A percentile compares a stretch with the other conserved stretches of the same genome.
Evolutionary conservation across 441 rosid species (phyloP).

Genomic region (Omphalea diandra): DNA sequence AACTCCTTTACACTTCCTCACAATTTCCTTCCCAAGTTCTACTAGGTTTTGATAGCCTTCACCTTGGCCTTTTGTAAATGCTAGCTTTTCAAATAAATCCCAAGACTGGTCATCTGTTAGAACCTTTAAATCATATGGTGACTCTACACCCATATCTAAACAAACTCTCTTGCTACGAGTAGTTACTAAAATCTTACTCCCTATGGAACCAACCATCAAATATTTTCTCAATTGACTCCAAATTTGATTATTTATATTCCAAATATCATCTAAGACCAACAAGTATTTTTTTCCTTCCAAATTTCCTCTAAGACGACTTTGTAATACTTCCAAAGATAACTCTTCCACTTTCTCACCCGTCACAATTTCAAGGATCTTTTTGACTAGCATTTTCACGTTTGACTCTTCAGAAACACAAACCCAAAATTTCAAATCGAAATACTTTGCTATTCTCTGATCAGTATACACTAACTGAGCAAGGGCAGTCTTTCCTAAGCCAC

Average conservation of each 20-base stretch:
- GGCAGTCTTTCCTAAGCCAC: slow-evolving; percentile 36
- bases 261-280: slow-evolving; percentile 32
- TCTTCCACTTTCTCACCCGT: not conserved
- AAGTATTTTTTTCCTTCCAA: slow-evolving; percentile 13
- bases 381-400: slow-evolving; percentile 1
- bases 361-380: not conserved
- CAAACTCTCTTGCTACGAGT: too few relatives aligned
- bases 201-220: slow-evolving; percentile 1
- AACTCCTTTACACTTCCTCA: slow-evolving; percentile 24
- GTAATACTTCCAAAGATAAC: slow-evolving; percentile 16
- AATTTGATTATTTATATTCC: slow-evolving; percentile 11
- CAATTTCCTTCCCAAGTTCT: slow-evolving; percentile 18
- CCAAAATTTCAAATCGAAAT: slow-evolving; percentile 20
- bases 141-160: not conserved
- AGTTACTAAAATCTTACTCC: too few relatives aligned
- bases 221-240: slow-evolving; percentile 13
- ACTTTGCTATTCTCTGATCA: not conserved
- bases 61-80: too few relatives aligned
- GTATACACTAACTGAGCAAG: slow-evolving; percentile 32
- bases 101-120: slow-evolving; percentile 12
- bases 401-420: slow-evolving; percentile 21
- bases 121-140: slow-evolving; percentile 7
- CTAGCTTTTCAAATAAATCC: slow-evolving; percentile 15
- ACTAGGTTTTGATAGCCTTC: too few relatives aligned
- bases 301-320: not conserved